Percentiles rank a stretch among this genome's conserved stretches.
These are phyloP conservation scores for Botrytis pseudocinerea DNA, from an alignment of 2,329 filamentous ascomycete genomes.

Conservation along the genomic window DNA sequence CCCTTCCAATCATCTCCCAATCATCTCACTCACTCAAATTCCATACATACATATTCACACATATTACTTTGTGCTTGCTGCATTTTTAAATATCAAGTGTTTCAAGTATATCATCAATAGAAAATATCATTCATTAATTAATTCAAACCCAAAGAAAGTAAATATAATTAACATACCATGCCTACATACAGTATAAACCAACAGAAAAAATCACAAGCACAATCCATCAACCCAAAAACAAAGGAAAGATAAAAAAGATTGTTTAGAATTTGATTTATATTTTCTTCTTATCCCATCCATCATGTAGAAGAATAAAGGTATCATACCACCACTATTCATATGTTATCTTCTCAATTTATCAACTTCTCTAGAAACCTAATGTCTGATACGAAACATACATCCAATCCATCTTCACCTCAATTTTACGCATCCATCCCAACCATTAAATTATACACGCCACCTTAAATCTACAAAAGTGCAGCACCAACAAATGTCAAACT, in stretches of 20 bases:
- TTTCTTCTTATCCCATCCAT: neutral
- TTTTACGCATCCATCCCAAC: neutral
- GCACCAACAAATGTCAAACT: constrained; percentile 32
- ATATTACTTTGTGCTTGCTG: too few relatives aligned
- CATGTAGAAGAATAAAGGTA: constrained; percentile 5
- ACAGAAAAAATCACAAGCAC: neutral
- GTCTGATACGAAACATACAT: constrained; percentile 13
- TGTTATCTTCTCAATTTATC: neutral
- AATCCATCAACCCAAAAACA: neutral
- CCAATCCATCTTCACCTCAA: neutral
- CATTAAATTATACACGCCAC: constrained; percentile 16
- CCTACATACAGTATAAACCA: neutral
- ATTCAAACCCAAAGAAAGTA: neutral
- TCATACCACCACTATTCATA: constrained; percentile 1
- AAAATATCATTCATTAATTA: neutral
- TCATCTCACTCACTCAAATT: too few relatives aligned
- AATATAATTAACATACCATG: neutral
- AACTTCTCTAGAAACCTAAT: neutral
- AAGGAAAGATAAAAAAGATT: neutral
- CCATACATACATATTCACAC: too few relatives aligned
- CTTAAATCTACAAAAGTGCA: constrained; percentile 27
- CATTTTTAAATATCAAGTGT: too few relatives aligned
- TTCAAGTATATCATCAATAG: neutral
- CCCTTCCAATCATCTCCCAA: too few relatives aligned
- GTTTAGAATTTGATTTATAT: neutral